These are phyloP conservation scores for Epichloe sibirici DNA, from an alignment of 2,329 filamentous ascomycete genomes.

Conservation along the genomic window DNA sequence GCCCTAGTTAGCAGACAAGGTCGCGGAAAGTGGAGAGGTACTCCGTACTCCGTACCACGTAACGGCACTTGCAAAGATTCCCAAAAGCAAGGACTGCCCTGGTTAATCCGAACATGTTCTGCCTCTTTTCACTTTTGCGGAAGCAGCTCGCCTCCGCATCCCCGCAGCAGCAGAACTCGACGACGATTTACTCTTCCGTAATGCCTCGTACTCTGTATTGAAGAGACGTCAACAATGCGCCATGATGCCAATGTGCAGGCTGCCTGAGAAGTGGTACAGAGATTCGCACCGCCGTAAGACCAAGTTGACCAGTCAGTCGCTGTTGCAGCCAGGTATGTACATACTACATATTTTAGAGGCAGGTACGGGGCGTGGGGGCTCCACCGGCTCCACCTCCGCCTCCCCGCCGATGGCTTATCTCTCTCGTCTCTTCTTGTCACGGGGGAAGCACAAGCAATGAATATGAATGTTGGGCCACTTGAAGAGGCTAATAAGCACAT, in stretches of 20 bases:
- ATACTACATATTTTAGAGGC: neutral
- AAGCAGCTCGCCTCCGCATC: neutral
- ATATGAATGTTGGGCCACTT: neutral
- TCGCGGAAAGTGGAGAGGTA: no score
- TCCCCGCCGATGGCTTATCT: neutral
- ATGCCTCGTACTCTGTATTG: no score
- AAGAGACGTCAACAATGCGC: no score
- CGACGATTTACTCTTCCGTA: no score
- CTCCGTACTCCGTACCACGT: no score
- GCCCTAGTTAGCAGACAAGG: no score
- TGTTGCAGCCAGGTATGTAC: no score
- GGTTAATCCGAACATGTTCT: neutral
- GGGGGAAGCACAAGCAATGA: neutral
- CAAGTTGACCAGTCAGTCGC: no score
- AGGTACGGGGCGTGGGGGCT: neutral
- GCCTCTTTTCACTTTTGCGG: neutral
- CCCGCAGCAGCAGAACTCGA: neutral
- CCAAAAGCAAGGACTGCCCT: neutral
- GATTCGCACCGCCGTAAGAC: neutral
- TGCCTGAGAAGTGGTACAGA: neutral
- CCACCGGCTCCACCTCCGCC: neutral
- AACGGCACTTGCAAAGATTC: neutral
- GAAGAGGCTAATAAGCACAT: neutral
- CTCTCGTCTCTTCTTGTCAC: no score
- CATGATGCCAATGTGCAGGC: neutral